phyloP scores from a whole-genome alignment of 1,284 basidiomycete species.

The Thelephora terrestris region DNA sequence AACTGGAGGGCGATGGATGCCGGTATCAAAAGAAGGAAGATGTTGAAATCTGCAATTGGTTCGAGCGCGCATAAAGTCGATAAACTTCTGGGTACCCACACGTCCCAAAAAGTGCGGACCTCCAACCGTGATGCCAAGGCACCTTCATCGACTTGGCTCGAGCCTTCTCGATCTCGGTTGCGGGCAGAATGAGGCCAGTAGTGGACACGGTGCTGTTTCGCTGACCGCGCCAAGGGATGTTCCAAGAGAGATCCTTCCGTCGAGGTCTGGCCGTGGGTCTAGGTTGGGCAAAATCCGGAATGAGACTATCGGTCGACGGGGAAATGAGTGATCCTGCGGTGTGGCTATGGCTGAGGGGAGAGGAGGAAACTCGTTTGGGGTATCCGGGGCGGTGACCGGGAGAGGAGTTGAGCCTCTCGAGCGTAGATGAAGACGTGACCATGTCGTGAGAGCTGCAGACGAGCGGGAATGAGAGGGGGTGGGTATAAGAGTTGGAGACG shows the following conservation, averaged over 20 bases:
- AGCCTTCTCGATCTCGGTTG: slow-evolving; percentile 7
- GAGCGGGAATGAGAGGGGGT: neutral
- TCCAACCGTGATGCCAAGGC: slow-evolving; percentile 38
- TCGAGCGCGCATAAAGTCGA: neutral
- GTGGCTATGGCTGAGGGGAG: neutral
- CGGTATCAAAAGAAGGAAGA: slow-evolving; percentile 49
- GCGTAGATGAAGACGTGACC: neutral
- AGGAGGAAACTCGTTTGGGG: neutral
- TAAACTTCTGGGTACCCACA: slow-evolving; percentile 30
- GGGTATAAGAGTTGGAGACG: neutral
- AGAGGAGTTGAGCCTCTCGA: neutral
- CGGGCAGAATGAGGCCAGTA: slow-evolving; percentile 6
- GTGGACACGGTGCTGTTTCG: slow-evolving; percentile 12
- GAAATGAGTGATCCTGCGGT: slow-evolving; percentile 16
- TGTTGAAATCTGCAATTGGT: slow-evolving; percentile 45
- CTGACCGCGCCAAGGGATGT: slow-evolving; percentile 7
- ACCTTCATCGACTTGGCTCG: slow-evolving; percentile 10
- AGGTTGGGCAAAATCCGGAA: slow-evolving; percentile 2
- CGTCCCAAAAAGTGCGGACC: slow-evolving; percentile 41
- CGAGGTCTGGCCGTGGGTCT: slow-evolving; percentile 8
- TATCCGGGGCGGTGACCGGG: neutral
- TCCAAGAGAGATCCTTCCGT: slow-evolving; percentile 14
- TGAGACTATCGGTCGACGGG: slow-evolving; percentile 15
- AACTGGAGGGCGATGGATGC: slow-evolving; percentile 56
- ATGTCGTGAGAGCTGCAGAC: neutral